phyloP scores from a whole-genome alignment of 148 eudicot species.

The Vaccinium darrowii region DNA sequence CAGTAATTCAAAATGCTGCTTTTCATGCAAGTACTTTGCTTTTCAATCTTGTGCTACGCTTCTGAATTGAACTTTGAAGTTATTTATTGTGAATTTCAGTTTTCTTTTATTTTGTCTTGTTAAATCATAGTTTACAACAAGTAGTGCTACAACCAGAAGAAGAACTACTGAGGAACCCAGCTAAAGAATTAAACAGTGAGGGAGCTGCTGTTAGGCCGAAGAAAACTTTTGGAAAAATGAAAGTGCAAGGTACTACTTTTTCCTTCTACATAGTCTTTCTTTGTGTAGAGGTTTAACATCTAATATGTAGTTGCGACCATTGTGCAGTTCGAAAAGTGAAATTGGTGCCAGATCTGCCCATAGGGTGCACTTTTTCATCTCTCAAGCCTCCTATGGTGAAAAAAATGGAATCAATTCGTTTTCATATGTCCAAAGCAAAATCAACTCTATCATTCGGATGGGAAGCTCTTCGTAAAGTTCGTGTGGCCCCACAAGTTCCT shows the following conservation, averaged over 20 bases:
- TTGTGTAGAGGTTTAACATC: neutral
- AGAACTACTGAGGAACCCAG: constrained; percentile 45
- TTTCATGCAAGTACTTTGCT: neutral
- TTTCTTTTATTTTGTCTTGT: neutral
- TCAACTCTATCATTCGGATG: constrained; percentile 47
- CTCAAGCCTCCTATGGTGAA: constrained; percentile 40
- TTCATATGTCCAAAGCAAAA: constrained; percentile 42
- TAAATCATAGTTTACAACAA: constrained; percentile 42
- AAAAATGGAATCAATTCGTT: constrained; percentile 45
- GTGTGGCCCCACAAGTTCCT: constrained; percentile 39
- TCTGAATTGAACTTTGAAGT: neutral
- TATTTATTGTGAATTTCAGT: neutral
- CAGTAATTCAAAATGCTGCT: neutral
- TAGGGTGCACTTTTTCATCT: constrained; percentile 51
- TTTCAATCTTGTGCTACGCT: constrained; percentile 1
- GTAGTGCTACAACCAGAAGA: constrained; percentile 68
- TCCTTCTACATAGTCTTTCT: neutral
- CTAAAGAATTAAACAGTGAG: constrained; percentile 52
- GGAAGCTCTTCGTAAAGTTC: constrained; percentile 47
- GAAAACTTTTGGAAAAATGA: constrained; percentile 64
- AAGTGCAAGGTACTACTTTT: constrained; percentile 58
- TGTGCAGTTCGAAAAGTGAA: constrained; percentile 66
- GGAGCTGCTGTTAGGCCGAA: constrained; percentile 46
- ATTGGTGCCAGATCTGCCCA: constrained; percentile 52
- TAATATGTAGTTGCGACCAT: neutral